phyloP scores from a whole-genome alignment of 768 basidiomycete species.

The Mycena indigotica region DNA sequence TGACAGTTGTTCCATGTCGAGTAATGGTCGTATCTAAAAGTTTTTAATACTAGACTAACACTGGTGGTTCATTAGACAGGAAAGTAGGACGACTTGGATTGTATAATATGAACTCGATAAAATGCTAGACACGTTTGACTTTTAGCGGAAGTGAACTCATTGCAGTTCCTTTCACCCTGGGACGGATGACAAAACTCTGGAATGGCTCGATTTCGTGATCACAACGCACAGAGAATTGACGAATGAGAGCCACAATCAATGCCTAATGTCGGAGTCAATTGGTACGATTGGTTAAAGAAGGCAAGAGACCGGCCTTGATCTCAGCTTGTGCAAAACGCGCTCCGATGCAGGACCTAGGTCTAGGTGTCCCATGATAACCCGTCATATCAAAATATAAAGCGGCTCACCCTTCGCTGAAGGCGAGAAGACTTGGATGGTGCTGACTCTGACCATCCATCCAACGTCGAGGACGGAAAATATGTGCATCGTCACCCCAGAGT shows the following conservation, averaged over 20 bases:
- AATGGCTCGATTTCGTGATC: constrained; percentile 58
- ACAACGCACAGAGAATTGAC: constrained; percentile 56
- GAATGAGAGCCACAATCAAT: constrained; percentile 52
- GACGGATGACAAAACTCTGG: constrained; percentile 67
- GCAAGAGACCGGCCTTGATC: constrained; percentile 59
- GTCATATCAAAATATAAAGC: constrained; percentile 8
- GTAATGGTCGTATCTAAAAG: no score
- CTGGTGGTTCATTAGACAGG: no score
- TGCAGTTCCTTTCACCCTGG: constrained; percentile 54
- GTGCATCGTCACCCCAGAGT: constrained; percentile 63
- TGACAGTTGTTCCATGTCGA: no score
- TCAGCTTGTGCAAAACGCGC: constrained; percentile 59
- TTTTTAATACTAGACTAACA: no score
- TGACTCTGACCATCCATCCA: constrained; percentile 53
- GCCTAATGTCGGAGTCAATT: constrained; percentile 24
- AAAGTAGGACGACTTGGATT: no score
- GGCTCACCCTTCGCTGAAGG: constrained; percentile 61
- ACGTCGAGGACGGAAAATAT: constrained; percentile 59
- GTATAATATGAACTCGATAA: no score
- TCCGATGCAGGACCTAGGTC: constrained; percentile 64
- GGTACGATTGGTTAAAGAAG: neutral
- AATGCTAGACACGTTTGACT: constrained; percentile 41
- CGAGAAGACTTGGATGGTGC: constrained; percentile 47
- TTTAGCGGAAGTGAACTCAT: constrained; percentile 59
- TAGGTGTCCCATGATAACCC: constrained; percentile 30